phyloP scores from a whole-genome alignment of 495 filamentous ascomycete genomes.

The Xylaria nigripes region DNA sequence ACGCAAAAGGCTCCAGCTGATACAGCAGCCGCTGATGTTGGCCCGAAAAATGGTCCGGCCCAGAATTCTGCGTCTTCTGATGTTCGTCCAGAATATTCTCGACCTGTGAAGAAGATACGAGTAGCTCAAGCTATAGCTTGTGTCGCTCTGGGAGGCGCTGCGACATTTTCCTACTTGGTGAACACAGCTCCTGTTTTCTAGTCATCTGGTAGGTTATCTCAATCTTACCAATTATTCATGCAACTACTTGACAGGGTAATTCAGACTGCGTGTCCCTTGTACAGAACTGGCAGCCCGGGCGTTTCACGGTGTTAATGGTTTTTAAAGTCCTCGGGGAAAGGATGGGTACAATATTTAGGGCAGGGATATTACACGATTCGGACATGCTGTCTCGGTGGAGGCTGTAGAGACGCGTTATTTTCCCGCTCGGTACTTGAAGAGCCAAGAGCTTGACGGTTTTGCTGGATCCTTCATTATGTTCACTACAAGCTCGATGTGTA shows the following conservation, averaged over 20 bases:
- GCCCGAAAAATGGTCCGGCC: not conserved
- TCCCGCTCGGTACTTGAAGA: not conserved
- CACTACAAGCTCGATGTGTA: not conserved
- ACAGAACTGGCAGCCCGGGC: not conserved
- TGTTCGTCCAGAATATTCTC: not conserved
- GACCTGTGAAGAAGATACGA: conserved; percentile 25
- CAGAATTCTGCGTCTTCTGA: not conserved
- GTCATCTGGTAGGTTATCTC: not conserved
- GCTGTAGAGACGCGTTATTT: not conserved
- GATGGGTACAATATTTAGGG: not conserved
- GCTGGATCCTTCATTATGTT: not conserved
- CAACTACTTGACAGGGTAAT: not conserved
- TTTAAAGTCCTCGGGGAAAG: not conserved
- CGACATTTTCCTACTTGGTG: conserved; percentile 27
- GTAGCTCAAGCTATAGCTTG: conserved; percentile 23
- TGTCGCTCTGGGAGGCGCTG: conserved; percentile 27
- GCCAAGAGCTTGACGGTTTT: not conserved
- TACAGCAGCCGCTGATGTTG: not conserved
- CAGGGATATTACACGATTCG: not conserved
- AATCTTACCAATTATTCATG: not conserved
- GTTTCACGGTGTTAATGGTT: not conserved
- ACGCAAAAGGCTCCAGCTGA: not conserved
- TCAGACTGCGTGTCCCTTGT: not conserved
- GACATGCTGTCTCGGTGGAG: not conserved
- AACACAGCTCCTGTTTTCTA: conserved; percentile 26